Percentiles rank a stretch among this genome's conserved stretches.
Evolutionary conservation across 805 yeast species (phyloP).

Genomic region (Candida jianshihensis): DNA sequence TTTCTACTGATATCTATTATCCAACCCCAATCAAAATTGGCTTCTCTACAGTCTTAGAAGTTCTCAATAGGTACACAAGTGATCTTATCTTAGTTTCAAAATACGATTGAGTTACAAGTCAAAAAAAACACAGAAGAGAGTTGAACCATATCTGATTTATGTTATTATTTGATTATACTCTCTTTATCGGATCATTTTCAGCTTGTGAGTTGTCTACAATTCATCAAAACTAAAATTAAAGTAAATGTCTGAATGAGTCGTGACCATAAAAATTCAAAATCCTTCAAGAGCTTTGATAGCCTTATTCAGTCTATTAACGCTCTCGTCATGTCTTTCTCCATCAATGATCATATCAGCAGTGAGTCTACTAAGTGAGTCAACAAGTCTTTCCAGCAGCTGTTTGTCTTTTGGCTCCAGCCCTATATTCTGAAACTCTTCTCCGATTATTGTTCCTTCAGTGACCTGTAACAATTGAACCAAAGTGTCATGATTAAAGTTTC

Average conservation of each 20-base stretch:
- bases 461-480: constrained; percentile 30
- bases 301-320: constrained; percentile 68
- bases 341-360: constrained; percentile 90
- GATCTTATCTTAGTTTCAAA: no score
- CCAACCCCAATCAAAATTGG: no score
- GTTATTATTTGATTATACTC: no score
- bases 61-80: no score
- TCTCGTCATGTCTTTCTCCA: constrained; percentile 72
- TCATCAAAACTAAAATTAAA: neutral
- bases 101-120: no score
- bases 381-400: constrained; percentile 73
- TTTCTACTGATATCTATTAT: no score
- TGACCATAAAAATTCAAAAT: constrained; percentile 30
- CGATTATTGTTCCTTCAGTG: constrained; percentile 35
- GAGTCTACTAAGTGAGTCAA: constrained; percentile 76
- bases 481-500: constrained; percentile 25
- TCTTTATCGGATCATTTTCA: no score
- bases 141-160: no score
- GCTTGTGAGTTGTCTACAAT: no score
- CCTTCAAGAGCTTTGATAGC: constrained; percentile 89
- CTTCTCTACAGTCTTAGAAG: no score
- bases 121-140: no score
- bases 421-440: constrained; percentile 62
- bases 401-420: constrained; percentile 73
- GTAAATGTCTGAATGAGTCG: no score